Conservation (phyloP, 352 stramenopile species). For the Saprolegnia parasitica region DNA sequence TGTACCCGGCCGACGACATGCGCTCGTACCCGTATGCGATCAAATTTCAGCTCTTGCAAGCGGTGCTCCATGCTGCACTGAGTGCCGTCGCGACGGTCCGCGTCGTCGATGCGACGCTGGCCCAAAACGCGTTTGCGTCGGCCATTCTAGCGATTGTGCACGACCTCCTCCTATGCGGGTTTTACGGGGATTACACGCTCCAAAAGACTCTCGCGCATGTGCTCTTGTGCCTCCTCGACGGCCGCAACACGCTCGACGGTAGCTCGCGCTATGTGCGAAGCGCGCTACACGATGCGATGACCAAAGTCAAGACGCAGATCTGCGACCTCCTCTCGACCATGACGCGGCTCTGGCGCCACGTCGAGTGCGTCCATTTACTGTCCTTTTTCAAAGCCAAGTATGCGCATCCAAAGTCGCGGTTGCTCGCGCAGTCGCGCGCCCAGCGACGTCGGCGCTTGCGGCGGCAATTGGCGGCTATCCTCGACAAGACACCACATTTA, state of each 20-base stretch:
- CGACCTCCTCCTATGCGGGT: conserved; percentile 16
- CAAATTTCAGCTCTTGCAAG: conserved; percentile 17
- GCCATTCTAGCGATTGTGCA: conserved; percentile 5
- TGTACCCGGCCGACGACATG: background rate
- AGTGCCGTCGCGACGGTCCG: background rate
- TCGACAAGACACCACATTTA: background rate
- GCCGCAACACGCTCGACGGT: conserved; percentile 1
- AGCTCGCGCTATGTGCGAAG: background rate
- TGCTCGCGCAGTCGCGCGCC: background rate
- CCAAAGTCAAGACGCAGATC: conserved; percentile 10
- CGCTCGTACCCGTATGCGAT: conserved; percentile 9
- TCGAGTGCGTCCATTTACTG: background rate
- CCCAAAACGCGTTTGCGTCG: background rate
- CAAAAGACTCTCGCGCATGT: background rate
- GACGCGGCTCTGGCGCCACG: conserved; percentile 1
- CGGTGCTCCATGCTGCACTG: background rate
- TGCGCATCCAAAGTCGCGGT: background rate
- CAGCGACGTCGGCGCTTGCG: background rate
- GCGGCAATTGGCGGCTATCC: background rate
- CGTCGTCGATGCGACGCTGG: background rate
- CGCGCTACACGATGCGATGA: conserved; percentile 3
- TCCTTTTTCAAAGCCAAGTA: conserved; percentile 17
- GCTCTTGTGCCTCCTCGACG: conserved; percentile 11
- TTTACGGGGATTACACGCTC: background rate
- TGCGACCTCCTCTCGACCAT: conserved; percentile 8